phyloP scores from a whole-genome alignment of 23 red algal species.

The Chondrus crispus region DNA sequence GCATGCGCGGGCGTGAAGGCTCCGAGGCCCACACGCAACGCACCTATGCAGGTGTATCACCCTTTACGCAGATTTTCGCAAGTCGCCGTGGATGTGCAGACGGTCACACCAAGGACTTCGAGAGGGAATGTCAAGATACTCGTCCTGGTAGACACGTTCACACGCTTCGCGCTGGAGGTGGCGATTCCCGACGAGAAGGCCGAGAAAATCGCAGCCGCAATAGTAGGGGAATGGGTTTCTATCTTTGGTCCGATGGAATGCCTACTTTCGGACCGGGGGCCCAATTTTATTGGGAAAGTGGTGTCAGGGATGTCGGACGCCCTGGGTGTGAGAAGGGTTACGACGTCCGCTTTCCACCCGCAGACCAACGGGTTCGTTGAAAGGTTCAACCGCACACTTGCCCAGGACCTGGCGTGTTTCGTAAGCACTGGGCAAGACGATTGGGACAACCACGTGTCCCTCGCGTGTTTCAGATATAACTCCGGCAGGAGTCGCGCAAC shows the following conservation, averaged over 20 bases:
- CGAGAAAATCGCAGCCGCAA: neutral
- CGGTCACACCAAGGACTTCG: neutral
- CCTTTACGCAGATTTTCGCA: neutral
- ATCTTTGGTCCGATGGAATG: neutral
- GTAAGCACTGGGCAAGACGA: neutral
- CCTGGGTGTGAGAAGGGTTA: neutral
- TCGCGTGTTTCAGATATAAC: neutral
- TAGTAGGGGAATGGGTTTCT: neutral
- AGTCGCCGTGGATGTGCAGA: neutral
- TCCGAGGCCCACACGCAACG: neutral
- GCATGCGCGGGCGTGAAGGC: neutral
- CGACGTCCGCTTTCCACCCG: neutral
- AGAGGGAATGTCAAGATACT: neutral
- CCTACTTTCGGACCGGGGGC: neutral
- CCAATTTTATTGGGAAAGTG: neutral
- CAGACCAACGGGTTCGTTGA: constrained; percentile 21
- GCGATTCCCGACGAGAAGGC: neutral
- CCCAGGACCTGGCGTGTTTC: constrained; percentile 13
- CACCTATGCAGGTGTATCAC: neutral
- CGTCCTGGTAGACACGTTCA: neutral
- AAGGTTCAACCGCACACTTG: neutral
- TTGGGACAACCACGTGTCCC: constrained; percentile 1
- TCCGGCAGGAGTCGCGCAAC: neutral
- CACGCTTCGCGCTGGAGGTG: neutral
- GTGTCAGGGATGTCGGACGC: neutral